Percentiles rank a stretch among this genome's conserved stretches.
phyloP scores from a whole-genome alignment of 345 rosid species.

The Isatis tinctoria region DNA sequence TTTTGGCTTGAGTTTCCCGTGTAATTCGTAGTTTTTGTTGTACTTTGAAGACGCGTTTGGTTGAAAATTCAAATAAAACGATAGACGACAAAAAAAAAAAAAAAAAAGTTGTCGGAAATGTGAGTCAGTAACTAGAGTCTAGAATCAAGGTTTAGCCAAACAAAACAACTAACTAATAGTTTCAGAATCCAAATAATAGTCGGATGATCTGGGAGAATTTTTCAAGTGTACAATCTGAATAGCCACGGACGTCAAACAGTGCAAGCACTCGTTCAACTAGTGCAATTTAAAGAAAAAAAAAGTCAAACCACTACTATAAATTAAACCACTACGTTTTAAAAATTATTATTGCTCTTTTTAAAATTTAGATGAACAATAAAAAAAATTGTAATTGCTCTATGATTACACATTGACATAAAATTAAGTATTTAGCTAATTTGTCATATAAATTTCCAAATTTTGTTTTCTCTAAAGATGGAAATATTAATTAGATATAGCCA shows the following conservation, averaged over 20 bases:
- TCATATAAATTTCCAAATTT: not conserved
- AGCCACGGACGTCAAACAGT: not conserved
- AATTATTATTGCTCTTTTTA: not conserved
- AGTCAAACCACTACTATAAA: too few relatives aligned
- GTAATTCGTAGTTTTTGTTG: too few relatives aligned
- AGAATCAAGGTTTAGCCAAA: not conserved
- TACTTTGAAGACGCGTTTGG: too few relatives aligned
- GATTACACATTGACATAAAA: not conserved
- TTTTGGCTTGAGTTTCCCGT: too few relatives aligned
- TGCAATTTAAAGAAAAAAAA: too few relatives aligned
- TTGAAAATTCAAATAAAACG: too few relatives aligned
- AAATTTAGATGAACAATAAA: not conserved
- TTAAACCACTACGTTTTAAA: not conserved
- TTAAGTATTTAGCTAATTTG: not conserved
- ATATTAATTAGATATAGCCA: not conserved
- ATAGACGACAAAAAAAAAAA: too few relatives aligned
- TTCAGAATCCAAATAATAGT: not conserved
- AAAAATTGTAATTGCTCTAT: not conserved
- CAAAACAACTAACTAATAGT: not conserved
- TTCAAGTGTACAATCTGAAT: not conserved
- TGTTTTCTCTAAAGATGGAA: not conserved
- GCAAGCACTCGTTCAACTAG: not conserved
- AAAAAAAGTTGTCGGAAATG: not conserved
- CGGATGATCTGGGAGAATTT: not conserved
- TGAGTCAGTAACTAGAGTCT: not conserved